Evolutionary conservation across 495 filamentous ascomycete genomes (phyloP).

Genomic region (Pyrenula aspistea): DNA sequence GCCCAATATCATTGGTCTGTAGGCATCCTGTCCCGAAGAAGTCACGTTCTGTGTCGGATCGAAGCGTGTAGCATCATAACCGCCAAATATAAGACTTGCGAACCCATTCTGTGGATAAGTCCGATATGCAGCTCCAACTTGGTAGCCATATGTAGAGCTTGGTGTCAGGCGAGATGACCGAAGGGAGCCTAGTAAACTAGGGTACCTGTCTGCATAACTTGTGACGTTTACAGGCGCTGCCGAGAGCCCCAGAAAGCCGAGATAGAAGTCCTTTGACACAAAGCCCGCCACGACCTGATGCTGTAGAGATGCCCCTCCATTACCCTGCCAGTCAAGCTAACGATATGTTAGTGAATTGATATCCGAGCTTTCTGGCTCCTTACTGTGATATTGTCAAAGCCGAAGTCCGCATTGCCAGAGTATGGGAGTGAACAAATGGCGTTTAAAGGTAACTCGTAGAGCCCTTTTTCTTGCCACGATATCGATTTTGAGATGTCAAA

Average conservation of each 20-base stretch:
- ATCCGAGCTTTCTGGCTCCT: conserved; percentile 7
- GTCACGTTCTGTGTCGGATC: conserved; percentile 27
- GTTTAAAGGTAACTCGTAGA: conserved; percentile 40
- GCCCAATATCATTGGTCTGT: conserved; percentile 34
- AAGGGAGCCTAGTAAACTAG: conserved; percentile 36
- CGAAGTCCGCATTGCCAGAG: conserved; percentile 41
- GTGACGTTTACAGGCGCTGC: conserved; percentile 25
- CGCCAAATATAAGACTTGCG: conserved; percentile 45
- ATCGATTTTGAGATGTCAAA: conserved; percentile 37
- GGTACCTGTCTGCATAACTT: conserved; percentile 19
- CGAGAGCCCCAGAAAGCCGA: conserved; percentile 46
- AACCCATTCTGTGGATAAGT: conserved; percentile 12
- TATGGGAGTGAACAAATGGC: conserved; percentile 32
- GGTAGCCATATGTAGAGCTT: conserved; percentile 50
- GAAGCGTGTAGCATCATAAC: conserved; percentile 44
- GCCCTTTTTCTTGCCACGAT: conserved; percentile 42
- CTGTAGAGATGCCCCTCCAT: conserved; percentile 27
- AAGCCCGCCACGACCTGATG: conserved; percentile 38
- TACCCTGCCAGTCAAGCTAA: conserved; percentile 24
- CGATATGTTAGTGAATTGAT: background rate
- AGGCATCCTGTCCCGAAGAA: background rate
- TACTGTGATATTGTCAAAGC: conserved; percentile 39
- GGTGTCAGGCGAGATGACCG: conserved; percentile 35
- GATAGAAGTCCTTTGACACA: conserved; percentile 40
- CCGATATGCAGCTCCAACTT: conserved; percentile 50